phyloP scores from a whole-genome alignment of 1,139 yeast species.

The Suhomyces maxii region DNA sequence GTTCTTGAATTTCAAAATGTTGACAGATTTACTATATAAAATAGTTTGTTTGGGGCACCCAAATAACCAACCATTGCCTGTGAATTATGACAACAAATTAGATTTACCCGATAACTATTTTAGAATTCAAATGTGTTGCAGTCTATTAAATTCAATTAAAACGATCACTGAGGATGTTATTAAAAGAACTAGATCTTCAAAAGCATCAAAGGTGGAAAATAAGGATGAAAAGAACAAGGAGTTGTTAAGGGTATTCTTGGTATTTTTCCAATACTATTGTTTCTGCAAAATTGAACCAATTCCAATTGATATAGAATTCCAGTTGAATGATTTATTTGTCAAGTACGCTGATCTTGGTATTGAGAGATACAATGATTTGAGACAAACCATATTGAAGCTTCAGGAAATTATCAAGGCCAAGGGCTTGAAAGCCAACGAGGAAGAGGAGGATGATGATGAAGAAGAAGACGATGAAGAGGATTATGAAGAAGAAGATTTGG shows the following conservation, averaged over 20 bases:
- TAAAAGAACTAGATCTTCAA: neutral
- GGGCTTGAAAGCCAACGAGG: constrained; percentile 6
- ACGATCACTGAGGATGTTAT: constrained; percentile 11
- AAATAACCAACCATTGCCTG: constrained; percentile 58
- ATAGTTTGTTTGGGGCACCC: constrained; percentile 70
- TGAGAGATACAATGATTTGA: constrained; percentile 37
- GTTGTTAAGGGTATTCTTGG: constrained; percentile 47
- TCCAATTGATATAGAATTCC: constrained; percentile 65
- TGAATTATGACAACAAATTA: constrained; percentile 33
- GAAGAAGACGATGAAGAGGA: constrained; percentile 12
- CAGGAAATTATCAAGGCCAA: constrained; percentile 23
- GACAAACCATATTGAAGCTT: constrained; percentile 43
- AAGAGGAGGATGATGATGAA: constrained; percentile 7
- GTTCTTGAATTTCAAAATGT: constrained; percentile 47
- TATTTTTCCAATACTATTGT: constrained; percentile 74
- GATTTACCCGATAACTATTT: constrained; percentile 74
- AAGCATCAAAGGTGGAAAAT: neutral
- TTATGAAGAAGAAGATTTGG: constrained; percentile 12
- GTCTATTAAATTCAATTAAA: constrained; percentile 19
- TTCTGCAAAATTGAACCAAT: constrained; percentile 63
- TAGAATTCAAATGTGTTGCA: constrained; percentile 57
- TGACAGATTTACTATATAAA: constrained; percentile 58
- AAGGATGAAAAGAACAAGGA: constrained; percentile 19
- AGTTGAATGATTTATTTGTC: constrained; percentile 46
- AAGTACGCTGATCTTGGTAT: constrained; percentile 25